Conservation (phyloP, 805 yeast genomes). For the Wickerhamomyces chaumierensis region DNA sequence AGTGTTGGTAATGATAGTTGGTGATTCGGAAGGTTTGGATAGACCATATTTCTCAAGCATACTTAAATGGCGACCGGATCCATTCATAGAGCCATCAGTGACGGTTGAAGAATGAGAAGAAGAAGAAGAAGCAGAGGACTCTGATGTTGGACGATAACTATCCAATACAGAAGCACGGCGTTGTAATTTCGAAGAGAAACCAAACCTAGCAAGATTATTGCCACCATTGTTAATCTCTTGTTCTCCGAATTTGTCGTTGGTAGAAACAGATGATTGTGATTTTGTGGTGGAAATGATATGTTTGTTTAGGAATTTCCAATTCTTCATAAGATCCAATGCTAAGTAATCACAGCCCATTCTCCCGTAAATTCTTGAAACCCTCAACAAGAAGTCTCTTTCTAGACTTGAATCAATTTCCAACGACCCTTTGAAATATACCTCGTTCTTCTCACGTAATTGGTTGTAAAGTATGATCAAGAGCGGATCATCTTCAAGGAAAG, state of each 20-base stretch:
- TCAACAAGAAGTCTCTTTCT: constrained; percentile 54
- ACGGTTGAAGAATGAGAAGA: constrained; percentile 1
- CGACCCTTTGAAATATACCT: constrained; percentile 39
- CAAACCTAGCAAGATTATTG: constrained; percentile 15
- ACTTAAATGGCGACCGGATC: constrained; percentile 13
- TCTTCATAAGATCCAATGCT: constrained; percentile 46
- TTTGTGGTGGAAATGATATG: not conserved
- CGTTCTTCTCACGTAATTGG: constrained; percentile 42
- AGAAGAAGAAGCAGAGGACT: not conserved
- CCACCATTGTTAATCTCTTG: no score
- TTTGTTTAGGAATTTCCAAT: constrained; percentile 49
- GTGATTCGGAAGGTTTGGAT: constrained; percentile 8
- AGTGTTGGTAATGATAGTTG: no score
- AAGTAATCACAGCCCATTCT: constrained; percentile 90
- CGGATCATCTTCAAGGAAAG: constrained; percentile 68
- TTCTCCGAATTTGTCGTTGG: no score
- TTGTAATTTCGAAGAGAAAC: constrained; percentile 16
- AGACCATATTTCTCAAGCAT: constrained; percentile 19
- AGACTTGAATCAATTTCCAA: constrained; percentile 25
- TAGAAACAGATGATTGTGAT: constrained; percentile 1
- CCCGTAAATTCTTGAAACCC: constrained; percentile 55
- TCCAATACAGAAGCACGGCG: constrained; percentile 7
- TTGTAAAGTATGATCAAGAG: constrained; percentile 58
- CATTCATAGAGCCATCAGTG: not conserved
- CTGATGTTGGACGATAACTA: constrained; percentile 6